Base-by-base conservation (phyloP, 192 early-diverging fungal genomes). In the Lunasporangiospora selenospora region DNA sequence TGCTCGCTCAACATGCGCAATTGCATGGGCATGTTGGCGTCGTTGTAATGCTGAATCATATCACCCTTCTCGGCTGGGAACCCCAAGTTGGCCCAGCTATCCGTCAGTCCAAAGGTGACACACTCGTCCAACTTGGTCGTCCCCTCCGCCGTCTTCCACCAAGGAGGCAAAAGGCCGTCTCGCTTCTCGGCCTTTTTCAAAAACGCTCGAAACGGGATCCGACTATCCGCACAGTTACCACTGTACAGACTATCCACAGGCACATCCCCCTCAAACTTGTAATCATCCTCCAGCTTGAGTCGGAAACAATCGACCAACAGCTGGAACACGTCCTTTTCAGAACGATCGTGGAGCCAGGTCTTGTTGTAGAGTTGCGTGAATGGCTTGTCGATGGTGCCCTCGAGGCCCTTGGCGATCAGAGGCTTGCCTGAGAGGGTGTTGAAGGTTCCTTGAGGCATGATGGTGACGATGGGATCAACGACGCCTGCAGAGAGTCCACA, bases 1-100 rank as follows among this genome's bases (percentile, higher is more conserved):
- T 69, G 57, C 43, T 69, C 66, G 5, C 51, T 36, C 15, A 69
- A 31, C 57, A 69, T 60, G 18, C 66, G 41, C 18, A 69, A 23
- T 24, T 69, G 66, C 66, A 69, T 69, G 9, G 66, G 66, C 58
- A 69, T 59, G 15, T 38, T 9, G n/a, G 24, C 8, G n/a, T 69
- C 31, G 12, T 31, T 38, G 27, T 69, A 69, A 21, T 69, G 66
- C 7, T 61, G 40, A 18, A 54, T 47, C 4, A 69, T 27, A 34
- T 47, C 58, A 1, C 12, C 34, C 52, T 69, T 69, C 13, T 54
- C 52, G 3, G 42, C 41, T 13, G 44, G 34, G 24, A 1, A 15
- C 24, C 32, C 32, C 40, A 69, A 53, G 4, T 31, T 46, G 13
- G 48, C 34, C 66, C 66, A 69, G 12, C 39, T 42, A 19, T 54